Conservation (phyloP, 345 rosid species). For the Gossypium turneri region DNA sequence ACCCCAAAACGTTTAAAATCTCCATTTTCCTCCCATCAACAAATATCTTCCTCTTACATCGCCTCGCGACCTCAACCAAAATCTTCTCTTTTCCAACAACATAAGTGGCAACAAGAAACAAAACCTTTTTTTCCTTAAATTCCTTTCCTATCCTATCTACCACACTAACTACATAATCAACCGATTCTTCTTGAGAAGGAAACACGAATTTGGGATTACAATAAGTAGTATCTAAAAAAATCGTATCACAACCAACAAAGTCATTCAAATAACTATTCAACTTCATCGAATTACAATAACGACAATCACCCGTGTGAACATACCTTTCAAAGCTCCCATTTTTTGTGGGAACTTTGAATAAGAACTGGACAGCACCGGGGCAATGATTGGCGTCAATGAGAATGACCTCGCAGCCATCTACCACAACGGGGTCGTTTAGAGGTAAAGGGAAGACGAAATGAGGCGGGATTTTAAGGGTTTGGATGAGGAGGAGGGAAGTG, state of each 20-base stretch:
- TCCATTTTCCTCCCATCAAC: constrained; percentile 70
- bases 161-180: constrained; percentile 59
- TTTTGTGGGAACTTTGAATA: constrained; percentile 48
- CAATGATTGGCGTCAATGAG: constrained; percentile 82
- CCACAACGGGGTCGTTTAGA: constrained; percentile 25
- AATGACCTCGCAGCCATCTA: constrained; percentile 66
- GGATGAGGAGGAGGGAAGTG: constrained; percentile 58
- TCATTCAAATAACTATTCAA: constrained; percentile 36
- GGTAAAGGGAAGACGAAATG: constrained; percentile 53
- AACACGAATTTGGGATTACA: constrained; percentile 77
- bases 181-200: constrained; percentile 66
- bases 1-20: constrained; percentile 55
- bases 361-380: constrained; percentile 85
- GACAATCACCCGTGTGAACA: constrained; percentile 85
- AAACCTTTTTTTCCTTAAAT: constrained; percentile 32
- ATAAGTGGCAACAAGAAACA: constrained; percentile 91
- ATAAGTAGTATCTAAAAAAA: constrained; percentile 82
- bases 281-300: constrained; percentile 53
- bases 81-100: constrained; percentile 88
- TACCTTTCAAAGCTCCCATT: constrained; percentile 40
- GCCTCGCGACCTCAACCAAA: constrained; percentile 56
- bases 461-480: constrained; percentile 47
- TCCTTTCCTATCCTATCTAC: constrained; percentile 47
- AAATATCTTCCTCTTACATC: constrained; percentile 55
- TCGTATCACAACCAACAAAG: constrained; percentile 65